A percentile compares a stretch with the other conserved stretches of the same genome.
phyloP scores from a whole-genome alignment of 1,139 yeast species.

The Hansenula anomala region DNA sequence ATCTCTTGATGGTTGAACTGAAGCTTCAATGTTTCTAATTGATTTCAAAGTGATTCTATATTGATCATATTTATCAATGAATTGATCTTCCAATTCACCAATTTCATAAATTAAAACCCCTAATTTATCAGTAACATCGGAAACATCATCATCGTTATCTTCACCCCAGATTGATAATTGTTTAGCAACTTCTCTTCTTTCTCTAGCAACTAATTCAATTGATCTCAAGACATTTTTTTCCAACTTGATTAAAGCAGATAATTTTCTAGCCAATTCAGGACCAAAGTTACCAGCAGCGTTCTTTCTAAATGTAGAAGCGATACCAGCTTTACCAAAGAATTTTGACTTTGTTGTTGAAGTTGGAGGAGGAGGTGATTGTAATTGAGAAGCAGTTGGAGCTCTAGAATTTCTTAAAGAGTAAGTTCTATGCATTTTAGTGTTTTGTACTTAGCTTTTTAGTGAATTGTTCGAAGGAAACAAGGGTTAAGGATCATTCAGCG shows the following conservation, averaged over 20 bases:
- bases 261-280: slow-evolving; percentile 73
- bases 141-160: slow-evolving; percentile 77
- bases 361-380: slow-evolving; percentile 80
- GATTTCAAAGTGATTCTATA: slow-evolving; percentile 79
- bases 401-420: slow-evolving; percentile 74
- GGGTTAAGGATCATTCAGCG: no score
- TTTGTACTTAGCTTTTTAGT: neutral
- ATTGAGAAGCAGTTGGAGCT: slow-evolving; percentile 80
- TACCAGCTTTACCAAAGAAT: slow-evolving; percentile 71
- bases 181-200: slow-evolving; percentile 78
- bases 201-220: slow-evolving; percentile 71
- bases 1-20: slow-evolving; percentile 84
- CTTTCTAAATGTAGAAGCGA: slow-evolving; percentile 63
- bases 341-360: slow-evolving; percentile 63
- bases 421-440: slow-evolving; percentile 51
- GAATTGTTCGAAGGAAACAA: neutral
- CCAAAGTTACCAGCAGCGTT: slow-evolving; percentile 71
- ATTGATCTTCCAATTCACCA: slow-evolving; percentile 86
- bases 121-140: slow-evolving; percentile 81
- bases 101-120: slow-evolving; percentile 79
- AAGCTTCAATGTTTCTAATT: slow-evolving; percentile 79
- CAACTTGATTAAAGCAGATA: slow-evolving; percentile 73
- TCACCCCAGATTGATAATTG: slow-evolving; percentile 86
- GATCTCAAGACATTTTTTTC: slow-evolving; percentile 81
- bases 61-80: slow-evolving; percentile 82